Conservation (phyloP, 768 basidiomycete genomes). For the Boletus edulis region DNA sequence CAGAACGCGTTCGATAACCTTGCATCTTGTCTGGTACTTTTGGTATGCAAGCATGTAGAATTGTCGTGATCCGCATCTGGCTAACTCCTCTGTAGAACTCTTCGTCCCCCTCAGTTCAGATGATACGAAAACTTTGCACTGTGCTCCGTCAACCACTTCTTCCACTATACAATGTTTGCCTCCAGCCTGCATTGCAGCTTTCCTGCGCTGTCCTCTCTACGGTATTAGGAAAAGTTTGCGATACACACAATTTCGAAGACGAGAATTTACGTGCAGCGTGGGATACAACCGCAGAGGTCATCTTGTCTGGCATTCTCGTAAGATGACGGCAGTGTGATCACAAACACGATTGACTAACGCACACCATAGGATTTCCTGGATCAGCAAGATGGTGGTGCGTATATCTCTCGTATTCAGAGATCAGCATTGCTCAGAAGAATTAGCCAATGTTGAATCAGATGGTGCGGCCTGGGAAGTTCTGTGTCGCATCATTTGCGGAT, state of each 20-base stretch:
- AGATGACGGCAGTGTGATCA: constrained; percentile 5
- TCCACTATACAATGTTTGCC: constrained; percentile 43
- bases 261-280: constrained; percentile 33
- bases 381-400: constrained; percentile 18
- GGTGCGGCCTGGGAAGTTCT: constrained; percentile 26
- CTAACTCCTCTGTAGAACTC: constrained; percentile 34
- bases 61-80: neutral
- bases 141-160: constrained; percentile 43
- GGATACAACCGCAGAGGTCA: constrained; percentile 43
- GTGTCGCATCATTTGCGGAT: constrained; percentile 35
- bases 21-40: constrained; percentile 40
- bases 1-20: constrained; percentile 39
- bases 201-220: constrained; percentile 39
- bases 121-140: constrained; percentile 36
- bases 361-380: constrained; percentile 23
- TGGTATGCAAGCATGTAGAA: constrained; percentile 34
- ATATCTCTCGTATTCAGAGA: neutral
- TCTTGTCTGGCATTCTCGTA: constrained; percentile 56
- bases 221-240: constrained; percentile 39
- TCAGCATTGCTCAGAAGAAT: neutral
- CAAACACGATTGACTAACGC: constrained; percentile 12
- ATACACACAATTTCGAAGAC: constrained; percentile 22
- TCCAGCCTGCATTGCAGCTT: constrained; percentile 39
- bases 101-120: constrained; percentile 35
- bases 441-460: constrained; percentile 21